phyloP scores from a whole-genome alignment of 768 basidiomycete species.

The Erythrobasidium yunnanense region DNA sequence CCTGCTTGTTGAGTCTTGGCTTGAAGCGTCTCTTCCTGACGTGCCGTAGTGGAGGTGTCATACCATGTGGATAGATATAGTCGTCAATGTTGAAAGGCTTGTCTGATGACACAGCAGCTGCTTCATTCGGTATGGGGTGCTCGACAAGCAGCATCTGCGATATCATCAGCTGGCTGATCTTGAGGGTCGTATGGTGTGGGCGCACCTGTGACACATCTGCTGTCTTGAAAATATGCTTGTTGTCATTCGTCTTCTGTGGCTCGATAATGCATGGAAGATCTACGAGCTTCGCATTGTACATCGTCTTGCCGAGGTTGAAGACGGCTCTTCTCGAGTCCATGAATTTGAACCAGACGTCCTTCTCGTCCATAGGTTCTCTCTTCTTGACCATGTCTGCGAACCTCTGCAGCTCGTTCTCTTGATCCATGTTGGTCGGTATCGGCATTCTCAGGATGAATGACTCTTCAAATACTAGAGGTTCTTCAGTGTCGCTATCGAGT shows the following conservation, averaged over 20 bases:
- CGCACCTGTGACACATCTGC: slow-evolving; percentile 92
- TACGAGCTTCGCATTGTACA: slow-evolving; percentile 83
- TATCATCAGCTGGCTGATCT: slow-evolving; percentile 6
- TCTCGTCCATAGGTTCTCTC: slow-evolving; percentile 58
- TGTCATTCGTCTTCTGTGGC: slow-evolving; percentile 89
- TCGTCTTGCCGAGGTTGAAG: slow-evolving; percentile 69
- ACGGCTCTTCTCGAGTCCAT: slow-evolving; percentile 86
- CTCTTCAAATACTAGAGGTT: slow-evolving; percentile 86
- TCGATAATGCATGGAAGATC: slow-evolving; percentile 91
- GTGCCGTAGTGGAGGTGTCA: slow-evolving; percentile 84
- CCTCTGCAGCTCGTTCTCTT: slow-evolving; percentile 37
- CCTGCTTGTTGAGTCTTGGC: slow-evolving; percentile 77
- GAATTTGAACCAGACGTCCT: slow-evolving; percentile 95
- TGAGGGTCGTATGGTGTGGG: background rate
- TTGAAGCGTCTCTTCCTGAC: slow-evolving; percentile 84
- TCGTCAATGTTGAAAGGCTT: slow-evolving; percentile 80
- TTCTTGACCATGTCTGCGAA: slow-evolving; percentile 68
- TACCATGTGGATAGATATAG: slow-evolving; percentile 92
- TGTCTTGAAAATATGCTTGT: slow-evolving; percentile 88
- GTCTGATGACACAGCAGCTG: slow-evolving; percentile 50
- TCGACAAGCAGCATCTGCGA: slow-evolving; percentile 83
- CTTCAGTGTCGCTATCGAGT: slow-evolving; percentile 76
- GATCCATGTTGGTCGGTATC: slow-evolving; percentile 15
- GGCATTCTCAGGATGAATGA: slow-evolving; percentile 89
- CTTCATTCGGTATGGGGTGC: slow-evolving; percentile 45